Evolutionary conservation across 129 eudicot species (phyloP).

Genomic region (Erigeron canadensis): DNA sequence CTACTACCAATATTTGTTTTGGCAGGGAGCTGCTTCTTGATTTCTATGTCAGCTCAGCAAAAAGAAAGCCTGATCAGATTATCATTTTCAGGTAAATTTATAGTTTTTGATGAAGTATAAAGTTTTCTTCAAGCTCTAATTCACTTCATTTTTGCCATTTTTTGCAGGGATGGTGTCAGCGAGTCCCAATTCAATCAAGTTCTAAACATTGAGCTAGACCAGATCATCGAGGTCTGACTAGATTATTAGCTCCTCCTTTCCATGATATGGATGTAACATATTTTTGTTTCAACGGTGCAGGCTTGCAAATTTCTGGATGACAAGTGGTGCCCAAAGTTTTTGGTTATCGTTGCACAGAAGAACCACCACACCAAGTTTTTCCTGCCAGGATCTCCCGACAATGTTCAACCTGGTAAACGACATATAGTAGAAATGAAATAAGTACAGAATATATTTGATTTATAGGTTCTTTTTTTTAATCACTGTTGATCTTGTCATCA

Average conservation of each 20-base stretch:
- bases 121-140: background rate
- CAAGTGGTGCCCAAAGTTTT: constrained; percentile 73
- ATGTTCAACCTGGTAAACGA: constrained; percentile 75
- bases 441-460: background rate
- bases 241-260: background rate
- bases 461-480: no score
- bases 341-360: constrained; percentile 72
- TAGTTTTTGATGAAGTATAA: background rate
- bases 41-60: constrained; percentile 67
- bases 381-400: constrained; percentile 59
- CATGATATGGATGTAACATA: background rate
- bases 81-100: constrained; percentile 71
- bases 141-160: background rate
- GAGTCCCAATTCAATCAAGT: constrained; percentile 86
- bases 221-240: constrained; percentile 74
- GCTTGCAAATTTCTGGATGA: constrained; percentile 68
- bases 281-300: constrained; percentile 22
- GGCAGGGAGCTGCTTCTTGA: constrained; percentile 68
- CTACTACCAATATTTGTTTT: background rate
- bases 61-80: constrained; percentile 76
- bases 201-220: constrained; percentile 71
- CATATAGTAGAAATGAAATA: background rate
- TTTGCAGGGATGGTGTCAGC: constrained; percentile 76
- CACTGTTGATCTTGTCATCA: no score
- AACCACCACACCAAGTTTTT: constrained; percentile 89